A percentile compares a stretch with the other conserved stretches of the same genome.
phyloP scores from a whole-genome alignment of 2,329 filamentous ascomycete species.

The Pseudogymnoascus sp. region DNA sequence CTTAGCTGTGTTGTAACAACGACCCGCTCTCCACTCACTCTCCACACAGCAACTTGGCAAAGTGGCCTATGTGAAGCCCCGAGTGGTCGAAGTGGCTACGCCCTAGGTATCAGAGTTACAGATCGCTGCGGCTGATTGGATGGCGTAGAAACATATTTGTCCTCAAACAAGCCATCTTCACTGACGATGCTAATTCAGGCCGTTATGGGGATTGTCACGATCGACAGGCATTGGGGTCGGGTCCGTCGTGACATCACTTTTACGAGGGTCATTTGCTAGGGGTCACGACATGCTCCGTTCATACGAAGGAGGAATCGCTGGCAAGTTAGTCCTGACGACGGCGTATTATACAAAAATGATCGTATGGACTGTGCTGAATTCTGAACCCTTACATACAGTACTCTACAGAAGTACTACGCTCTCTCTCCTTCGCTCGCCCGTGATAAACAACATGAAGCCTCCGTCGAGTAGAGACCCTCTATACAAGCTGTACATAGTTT shows the following conservation, averaged over 20 bases:
- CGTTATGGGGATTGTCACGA: background rate
- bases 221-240: background rate
- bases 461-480: background rate
- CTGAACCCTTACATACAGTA: slow-evolving; percentile 3
- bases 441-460: background rate
- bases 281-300: background rate
- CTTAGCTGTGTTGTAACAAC: slow-evolving; percentile 1
- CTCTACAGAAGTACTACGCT: background rate
- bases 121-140: background rate
- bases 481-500: slow-evolving; percentile 67
- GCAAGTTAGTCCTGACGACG: background rate
- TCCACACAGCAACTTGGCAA: background rate
- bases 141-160: background rate
- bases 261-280: background rate
- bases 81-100: background rate
- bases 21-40: background rate
- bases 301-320: background rate
- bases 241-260: slow-evolving; percentile 2
- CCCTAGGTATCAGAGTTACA: slow-evolving; percentile 6
- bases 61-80: background rate
- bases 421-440: background rate
- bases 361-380: background rate
- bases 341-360: background rate
- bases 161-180: slow-evolving; percentile 1
- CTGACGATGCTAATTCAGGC: slow-evolving; percentile 5